phyloP scores from a whole-genome alignment of 345 rosid species.

The Microthlaspi erraticum region DNA sequence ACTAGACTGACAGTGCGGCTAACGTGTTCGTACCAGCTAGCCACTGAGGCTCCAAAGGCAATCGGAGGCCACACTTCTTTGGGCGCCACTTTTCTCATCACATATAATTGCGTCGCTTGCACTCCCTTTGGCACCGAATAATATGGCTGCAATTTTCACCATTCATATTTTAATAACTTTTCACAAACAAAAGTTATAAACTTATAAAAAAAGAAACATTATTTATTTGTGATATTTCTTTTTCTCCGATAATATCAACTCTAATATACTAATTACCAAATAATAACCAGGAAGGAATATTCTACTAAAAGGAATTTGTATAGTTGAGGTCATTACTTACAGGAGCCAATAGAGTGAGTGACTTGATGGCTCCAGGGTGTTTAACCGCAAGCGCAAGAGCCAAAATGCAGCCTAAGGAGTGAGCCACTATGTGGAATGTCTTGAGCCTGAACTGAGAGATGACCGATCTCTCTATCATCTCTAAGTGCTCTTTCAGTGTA shows the following conservation, averaged over 20 bases:
- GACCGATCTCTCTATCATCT: conserved; percentile 85
- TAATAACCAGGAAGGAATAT: conserved; percentile 10
- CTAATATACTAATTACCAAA: not conserved
- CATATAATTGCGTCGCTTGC: conserved; percentile 65
- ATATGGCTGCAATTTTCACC: conserved; percentile 69
- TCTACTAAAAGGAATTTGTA: not conserved
- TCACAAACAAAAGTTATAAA: too few relatives aligned
- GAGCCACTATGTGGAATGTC: conserved; percentile 96
- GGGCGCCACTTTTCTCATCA: conserved; percentile 83
- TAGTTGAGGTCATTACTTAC: conserved; percentile 63
- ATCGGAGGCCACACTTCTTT: conserved; percentile 88
- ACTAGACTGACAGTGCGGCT: conserved; percentile 80
- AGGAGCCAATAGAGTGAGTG: conserved; percentile 90
- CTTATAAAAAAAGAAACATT: too few relatives aligned
- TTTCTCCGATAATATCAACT: too few relatives aligned
- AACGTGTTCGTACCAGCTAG: conserved; percentile 97
- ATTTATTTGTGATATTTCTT: too few relatives aligned
- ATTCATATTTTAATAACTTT: too few relatives aligned
- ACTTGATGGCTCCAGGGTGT: conserved; percentile 75
- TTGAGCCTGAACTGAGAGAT: conserved; percentile 66
- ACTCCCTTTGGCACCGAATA: conserved; percentile 79
- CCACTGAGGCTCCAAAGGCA: conserved; percentile 84
- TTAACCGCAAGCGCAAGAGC: conserved; percentile 92
- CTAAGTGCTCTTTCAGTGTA: conserved; percentile 88
- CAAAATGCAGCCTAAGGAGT: conserved; percentile 97